Conservation (phyloP, 192 early-diverging fungal genomes). For the Backusella psychrophila region DNA sequence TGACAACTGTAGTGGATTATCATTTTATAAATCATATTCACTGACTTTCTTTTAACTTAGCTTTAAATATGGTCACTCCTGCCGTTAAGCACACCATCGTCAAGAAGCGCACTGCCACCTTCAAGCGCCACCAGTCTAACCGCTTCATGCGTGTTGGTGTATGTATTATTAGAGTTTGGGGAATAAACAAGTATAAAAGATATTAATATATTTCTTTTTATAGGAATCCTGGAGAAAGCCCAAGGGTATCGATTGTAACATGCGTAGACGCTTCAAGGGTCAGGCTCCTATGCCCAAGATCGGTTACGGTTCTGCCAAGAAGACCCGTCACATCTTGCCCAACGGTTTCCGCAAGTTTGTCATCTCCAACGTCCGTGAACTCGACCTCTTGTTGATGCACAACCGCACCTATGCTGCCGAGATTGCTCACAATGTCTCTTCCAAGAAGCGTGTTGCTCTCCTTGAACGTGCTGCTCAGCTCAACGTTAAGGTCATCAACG, state of each 20-base stretch:
- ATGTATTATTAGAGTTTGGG: constrained; percentile 19
- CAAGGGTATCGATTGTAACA: constrained; percentile 99
- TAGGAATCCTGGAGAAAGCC: constrained; percentile 99
- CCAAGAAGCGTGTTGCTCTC: constrained; percentile 92
- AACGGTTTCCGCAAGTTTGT: constrained; percentile 99
- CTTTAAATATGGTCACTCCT: constrained; percentile 87
- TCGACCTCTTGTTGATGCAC: constrained; percentile 98
- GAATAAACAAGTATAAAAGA: background rate
- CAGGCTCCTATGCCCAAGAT: constrained; percentile 98
- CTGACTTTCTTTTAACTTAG: background rate
- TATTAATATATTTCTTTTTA: background rate
- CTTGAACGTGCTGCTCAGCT: constrained; percentile 94
- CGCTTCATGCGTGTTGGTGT: constrained; percentile 94
- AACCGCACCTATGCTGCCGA: constrained; percentile 99
- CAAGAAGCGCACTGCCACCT: constrained; percentile 98
- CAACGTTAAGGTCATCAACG: constrained; percentile 96
- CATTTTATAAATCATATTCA: background rate
- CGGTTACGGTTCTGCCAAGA: constrained; percentile 97
- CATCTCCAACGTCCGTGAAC: constrained; percentile 87
- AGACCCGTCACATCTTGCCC: constrained; percentile 95
- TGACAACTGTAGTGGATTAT: background rate
- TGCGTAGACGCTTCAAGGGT: constrained; percentile 98
- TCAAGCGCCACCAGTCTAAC: constrained; percentile 98
- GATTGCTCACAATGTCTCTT: constrained; percentile 96
- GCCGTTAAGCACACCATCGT: constrained; percentile 94